Evolutionary conservation across 129 eudicot genomes (phyloP), one percentile per base, ranked within the genome.

Genomic region (Tanacetum coccineum): DNA sequence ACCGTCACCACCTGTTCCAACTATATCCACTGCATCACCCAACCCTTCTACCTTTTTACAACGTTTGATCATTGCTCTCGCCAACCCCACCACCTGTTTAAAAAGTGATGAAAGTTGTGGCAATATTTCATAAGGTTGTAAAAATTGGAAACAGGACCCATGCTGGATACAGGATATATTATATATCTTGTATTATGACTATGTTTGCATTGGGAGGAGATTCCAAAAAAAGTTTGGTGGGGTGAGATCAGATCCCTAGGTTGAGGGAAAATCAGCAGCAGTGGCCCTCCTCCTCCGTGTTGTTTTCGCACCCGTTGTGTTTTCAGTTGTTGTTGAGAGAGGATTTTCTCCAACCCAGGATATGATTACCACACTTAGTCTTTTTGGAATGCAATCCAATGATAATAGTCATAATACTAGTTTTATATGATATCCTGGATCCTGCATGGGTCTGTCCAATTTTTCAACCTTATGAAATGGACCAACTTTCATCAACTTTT

Each of bases 1-100:
- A 52, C 93, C 93, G 59, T 86, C 93, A 64, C 93, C 93, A n/a
- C 93, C 88, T 0, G 93, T 86, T 56, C 93, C 93, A 71, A 86
- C 93, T 62, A 86, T 86, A 64, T 86, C 93, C 18, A 85, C 87
- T 2, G 73, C 85, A 55, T 80, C 85, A 71, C 62, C 75, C 81
- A 85, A 80, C 2, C 93, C 88, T 63, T 86, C 88, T 60, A 86
- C 88, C 55, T 76, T 83, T 76, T 26, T 78, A 44, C 86, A 77
- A n/a, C 78, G 86, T 45, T 83, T 86, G 72, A 86, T 72, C 88
- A 83, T 86, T 47, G 86, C 86, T 56, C 83, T 86, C 1, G 88
- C 88, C 76, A 86, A 62, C 62, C 93, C 93, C 76, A 83, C 88
- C 74, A 86, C 79, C 93, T 83, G 67, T 58, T n/a, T n/a, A n/a